phyloP scores from a whole-genome alignment of 2,329 filamentous ascomycete species.

The Penicillium sp. region DNA sequence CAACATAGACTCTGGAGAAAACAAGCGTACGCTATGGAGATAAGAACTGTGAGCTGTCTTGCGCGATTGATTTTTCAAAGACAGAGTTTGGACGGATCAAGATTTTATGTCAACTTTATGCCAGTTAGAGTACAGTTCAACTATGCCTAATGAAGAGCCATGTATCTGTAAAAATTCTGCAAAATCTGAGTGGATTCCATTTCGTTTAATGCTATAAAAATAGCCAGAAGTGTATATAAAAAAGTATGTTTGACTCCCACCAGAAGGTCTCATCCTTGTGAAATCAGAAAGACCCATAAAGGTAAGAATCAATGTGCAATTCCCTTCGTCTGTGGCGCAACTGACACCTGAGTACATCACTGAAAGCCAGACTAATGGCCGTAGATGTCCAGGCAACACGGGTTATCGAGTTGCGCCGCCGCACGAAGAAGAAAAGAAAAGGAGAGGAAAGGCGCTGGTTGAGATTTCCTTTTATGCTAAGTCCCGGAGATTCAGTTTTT shows the following conservation, averaged over 20 bases:
- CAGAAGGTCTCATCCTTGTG: constrained; percentile 47
- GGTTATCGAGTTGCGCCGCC: constrained; percentile 73
- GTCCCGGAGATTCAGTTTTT: constrained; percentile 16
- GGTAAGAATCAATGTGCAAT: constrained; percentile 69
- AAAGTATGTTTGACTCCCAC: constrained; percentile 57
- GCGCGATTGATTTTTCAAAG: background rate
- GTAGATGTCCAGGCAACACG: constrained; percentile 75
- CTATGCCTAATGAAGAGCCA: background rate
- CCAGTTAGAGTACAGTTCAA: background rate
- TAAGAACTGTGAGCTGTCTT: background rate
- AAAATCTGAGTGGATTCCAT: background rate
- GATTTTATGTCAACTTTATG: background rate
- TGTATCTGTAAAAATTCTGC: background rate
- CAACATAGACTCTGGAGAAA: constrained; percentile 4
- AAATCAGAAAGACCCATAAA: constrained; percentile 50
- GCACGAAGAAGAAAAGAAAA: constrained; percentile 69
- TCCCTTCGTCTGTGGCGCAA: constrained; percentile 74
- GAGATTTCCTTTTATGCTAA: constrained; percentile 22
- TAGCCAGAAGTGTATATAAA: background rate
- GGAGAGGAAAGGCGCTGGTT: constrained; percentile 34
- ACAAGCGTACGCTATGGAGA: constrained; percentile 29
- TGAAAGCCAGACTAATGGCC: constrained; percentile 31
- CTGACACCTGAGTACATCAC: constrained; percentile 68
- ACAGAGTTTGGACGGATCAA: background rate
- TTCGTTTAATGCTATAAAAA: background rate